Evolutionary conservation across 2,329 filamentous ascomycete species (phyloP), one percentile per base, ranked within the genome.

Genomic region (Xylaria sp.): DNA sequence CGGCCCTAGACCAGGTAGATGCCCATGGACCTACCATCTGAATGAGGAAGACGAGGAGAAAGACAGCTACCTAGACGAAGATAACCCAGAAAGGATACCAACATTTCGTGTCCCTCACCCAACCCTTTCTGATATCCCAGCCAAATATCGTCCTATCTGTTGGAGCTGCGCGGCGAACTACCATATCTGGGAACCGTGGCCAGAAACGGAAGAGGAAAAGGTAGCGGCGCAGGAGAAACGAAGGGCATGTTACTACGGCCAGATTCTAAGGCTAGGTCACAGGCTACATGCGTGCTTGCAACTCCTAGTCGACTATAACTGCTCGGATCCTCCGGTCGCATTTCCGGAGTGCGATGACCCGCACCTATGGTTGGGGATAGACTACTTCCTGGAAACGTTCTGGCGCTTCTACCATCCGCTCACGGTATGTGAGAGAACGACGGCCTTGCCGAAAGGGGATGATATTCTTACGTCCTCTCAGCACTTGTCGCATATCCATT

Each of bases 21-120:
- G 56, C 37, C 60, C 60, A 3, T 63, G 63, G 63, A 43, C 2
- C 2, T 65, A 60, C 48, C 60, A 63, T 38, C 9, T 60, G 5
- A 59, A 17, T n/a, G 41, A 58, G 21, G 11, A 40, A 17, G 56
- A 63, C 17, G 56, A 63, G 13, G 41, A 49, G n/a, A 21, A 25
- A 2, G 46, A 56, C n/a, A 35, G 8, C 7, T 48, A 58, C 4
- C 40, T 60, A 3, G 60, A 57, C 33, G 63, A 58, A 37, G 51
- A 52, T 7, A 52, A 63, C 29, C 17, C 21, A 0, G 41, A 35
- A 11, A 27, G 2, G 9, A 11, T 53, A 4, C 63, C 63, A 6
- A 6, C 19, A 10, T 60, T 65, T 31, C 60, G 60, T 11, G 35
- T n/a, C 51, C 13, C 19, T 55, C 19, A 2, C 17, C 7, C 15